Conservation (phyloP, 1,284 basidiomycete species). For the Apiotrichum siamense region DNA sequence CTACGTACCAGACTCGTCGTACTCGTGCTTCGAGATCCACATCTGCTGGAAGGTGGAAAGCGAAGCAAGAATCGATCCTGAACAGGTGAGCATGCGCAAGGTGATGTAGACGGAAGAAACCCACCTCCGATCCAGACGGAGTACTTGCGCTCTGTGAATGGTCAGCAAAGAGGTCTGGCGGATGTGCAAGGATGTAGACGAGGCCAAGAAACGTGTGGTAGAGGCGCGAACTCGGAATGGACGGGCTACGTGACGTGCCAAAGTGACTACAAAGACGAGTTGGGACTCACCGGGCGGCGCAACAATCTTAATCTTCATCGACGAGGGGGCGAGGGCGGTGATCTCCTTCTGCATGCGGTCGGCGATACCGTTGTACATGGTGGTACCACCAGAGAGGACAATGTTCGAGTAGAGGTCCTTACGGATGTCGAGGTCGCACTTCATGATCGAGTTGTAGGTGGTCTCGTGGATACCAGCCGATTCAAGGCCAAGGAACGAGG, state of each 20-base stretch:
- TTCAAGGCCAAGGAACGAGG: constrained; percentile 86
- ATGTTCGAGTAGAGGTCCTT: constrained; percentile 51
- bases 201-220: neutral
- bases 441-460: constrained; percentile 80
- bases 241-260: too few relatives aligned
- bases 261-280: too few relatives aligned
- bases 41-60: constrained; percentile 88
- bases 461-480: constrained; percentile 93
- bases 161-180: constrained; percentile 4
- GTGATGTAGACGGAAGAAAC: constrained; percentile 55
- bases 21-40: constrained; percentile 53
- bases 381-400: constrained; percentile 88
- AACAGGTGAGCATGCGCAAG: neutral
- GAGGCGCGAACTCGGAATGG: too few relatives aligned
- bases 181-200: too few relatives aligned
- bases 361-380: constrained; percentile 94
- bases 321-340: constrained; percentile 69
- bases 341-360: constrained; percentile 99
- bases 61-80: too few relatives aligned
- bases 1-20: constrained; percentile 77
- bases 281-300: constrained; percentile 57
- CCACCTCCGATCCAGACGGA: constrained; percentile 99
- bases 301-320: constrained; percentile 70
- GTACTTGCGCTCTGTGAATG: constrained; percentile 60
- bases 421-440: constrained; percentile 56